These are phyloP conservation scores for Pseudocercospora eumusae DNA, from an alignment of 2,329 filamentous ascomycete genomes.

Conservation along the genomic window DNA sequence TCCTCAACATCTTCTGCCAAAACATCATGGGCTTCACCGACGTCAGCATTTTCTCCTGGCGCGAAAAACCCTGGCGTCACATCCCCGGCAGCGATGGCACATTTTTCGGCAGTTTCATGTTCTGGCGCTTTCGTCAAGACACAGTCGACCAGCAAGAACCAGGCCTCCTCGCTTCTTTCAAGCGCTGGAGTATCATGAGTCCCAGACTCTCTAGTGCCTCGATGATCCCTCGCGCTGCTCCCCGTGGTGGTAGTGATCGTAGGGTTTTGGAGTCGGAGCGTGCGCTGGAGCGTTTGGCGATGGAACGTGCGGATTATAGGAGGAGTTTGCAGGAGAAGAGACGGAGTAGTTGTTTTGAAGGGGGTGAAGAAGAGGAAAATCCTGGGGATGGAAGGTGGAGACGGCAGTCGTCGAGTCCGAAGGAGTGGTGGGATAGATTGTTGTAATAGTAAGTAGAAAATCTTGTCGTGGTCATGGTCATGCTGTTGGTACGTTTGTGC, in stretches of 20 bases:
- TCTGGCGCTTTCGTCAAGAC: conserved; percentile 34
- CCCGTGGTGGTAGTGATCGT: conserved; percentile 36
- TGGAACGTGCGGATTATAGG: conserved; percentile 41
- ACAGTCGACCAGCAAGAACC: conserved; percentile 8
- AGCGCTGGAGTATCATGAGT: conserved; percentile 27
- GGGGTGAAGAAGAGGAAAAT: no score
- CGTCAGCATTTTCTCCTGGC: conserved; percentile 65
- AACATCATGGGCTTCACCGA: conserved; percentile 68
- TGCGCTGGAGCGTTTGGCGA: conserved; percentile 43
- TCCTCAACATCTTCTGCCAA: conserved; percentile 60
- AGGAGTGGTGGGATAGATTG: no score
- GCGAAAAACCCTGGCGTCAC: conserved; percentile 71
- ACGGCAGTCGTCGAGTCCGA: no score
- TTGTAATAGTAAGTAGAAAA: no score
- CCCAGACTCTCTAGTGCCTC: conserved; percentile 30
- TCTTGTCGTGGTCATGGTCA: no score
- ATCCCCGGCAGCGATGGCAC: conserved; percentile 50
- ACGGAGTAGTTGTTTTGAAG: conserved; percentile 17
- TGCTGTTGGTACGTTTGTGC: no score
- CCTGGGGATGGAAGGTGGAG: no score
- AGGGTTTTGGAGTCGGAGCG: conserved; percentile 39
- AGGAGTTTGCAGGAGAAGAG: conserved; percentile 29
- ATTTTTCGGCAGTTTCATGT: conserved; percentile 44
- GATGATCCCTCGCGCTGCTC: no score
- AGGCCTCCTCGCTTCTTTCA: conserved; percentile 23